Evolutionary conservation across 768 basidiomycete genomes (phyloP), one percentile per base, ranked within the genome.

Genomic region (Ramaria sp.): DNA sequence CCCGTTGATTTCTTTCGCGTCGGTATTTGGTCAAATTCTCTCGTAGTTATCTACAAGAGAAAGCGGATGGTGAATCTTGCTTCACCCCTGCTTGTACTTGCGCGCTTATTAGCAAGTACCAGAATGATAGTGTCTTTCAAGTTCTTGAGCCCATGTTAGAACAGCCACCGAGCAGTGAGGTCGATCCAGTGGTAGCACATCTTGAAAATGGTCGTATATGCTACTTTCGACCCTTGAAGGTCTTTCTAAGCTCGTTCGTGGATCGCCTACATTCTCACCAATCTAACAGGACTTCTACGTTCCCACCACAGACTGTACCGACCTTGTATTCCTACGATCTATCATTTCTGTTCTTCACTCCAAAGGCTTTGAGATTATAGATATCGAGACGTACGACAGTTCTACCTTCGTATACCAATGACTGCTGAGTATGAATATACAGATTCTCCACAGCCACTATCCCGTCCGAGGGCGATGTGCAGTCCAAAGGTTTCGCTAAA

Each of bases 1-100:
- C n/a, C 30, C 28, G 34, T 55, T 3, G 53, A 55, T 28, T 55
- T 45, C 15, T 55, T 55, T 25, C 53, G 53, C 16, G 45, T 55
- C 5, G 53, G 53, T 12, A 48, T 55, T 10, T 55, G 44, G 42
- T 16, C 34, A 34, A 38, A 34, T 3, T 48, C 43, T 37, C 45
- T 55, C 5, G 41, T 48, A 3, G 22, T 55, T 24, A 48, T 55
- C 28, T 39, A 45, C 44, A 47, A 45, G 30, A 44, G 5, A 22
- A 55, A 44, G 18, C 28, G 32, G 18, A 16, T 44, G 28, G 53
- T 55, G 38, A 44, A 28, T 16, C 25, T 22, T 27, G 10, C 22
- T 15, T 16, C 25, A 16, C 39, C 12, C 7, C 30, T 24, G n/a
- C 6, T 5, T 27, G 13, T 44, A 10, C 30, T 12, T 3, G 28